Evolutionary conservation across 306 rosid genomes (phyloP).

Genomic region (Dryas octopetala): DNA sequence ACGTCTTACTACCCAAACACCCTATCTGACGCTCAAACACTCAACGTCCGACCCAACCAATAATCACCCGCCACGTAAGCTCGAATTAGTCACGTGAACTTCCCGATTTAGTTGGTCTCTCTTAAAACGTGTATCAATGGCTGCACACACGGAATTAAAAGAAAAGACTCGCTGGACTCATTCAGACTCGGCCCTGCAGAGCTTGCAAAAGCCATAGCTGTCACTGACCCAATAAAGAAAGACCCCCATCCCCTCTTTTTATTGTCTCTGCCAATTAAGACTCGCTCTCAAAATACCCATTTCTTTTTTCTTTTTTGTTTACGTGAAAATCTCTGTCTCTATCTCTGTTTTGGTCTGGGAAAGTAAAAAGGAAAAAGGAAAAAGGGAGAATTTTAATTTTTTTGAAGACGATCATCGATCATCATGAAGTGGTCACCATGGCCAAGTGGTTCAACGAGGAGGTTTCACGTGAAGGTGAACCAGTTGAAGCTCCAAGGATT

Average conservation of each 20-base stretch:
- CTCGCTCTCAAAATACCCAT: no score
- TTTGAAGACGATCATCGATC: background rate
- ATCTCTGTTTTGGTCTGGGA: no score
- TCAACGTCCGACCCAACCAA: background rate
- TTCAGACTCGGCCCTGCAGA: slow-evolving; percentile 1
- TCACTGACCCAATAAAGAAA: slow-evolving; percentile 6
- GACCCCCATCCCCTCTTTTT: background rate
- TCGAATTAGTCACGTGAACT: background rate
- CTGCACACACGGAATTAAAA: background rate
- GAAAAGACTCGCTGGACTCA: background rate
- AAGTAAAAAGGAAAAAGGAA: background rate
- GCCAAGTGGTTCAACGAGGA: slow-evolving; percentile 26
- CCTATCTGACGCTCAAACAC: background rate
- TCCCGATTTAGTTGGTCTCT: background rate
- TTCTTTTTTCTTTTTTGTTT: no score
- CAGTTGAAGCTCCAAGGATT: slow-evolving; percentile 50
- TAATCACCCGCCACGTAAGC: background rate
- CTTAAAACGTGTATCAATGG: background rate
- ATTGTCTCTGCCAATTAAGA: no score
- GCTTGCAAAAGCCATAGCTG: background rate
- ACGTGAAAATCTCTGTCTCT: no score
- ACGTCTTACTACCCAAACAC: background rate
- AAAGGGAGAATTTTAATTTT: background rate
- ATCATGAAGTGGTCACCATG: slow-evolving; percentile 46
- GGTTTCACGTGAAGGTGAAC: slow-evolving; percentile 44